These are phyloP conservation scores for Thielaviopsis euricoi DNA, from an alignment of 2,329 filamentous ascomycete genomes.

Conservation along the genomic window DNA sequence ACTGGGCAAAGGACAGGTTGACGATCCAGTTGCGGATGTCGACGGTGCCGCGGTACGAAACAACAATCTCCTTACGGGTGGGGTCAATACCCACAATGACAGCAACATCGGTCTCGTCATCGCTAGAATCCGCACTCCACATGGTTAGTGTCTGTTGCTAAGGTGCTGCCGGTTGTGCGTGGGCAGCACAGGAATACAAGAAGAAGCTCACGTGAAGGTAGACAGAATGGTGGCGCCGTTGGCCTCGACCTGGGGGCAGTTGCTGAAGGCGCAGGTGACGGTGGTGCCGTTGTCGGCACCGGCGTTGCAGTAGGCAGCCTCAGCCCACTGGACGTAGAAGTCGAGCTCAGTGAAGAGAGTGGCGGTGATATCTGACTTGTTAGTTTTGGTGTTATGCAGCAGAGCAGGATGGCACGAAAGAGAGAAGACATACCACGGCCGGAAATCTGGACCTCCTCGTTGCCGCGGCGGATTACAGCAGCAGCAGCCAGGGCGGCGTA, in stretches of 20 bases:
- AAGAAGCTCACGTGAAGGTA: slow-evolving; percentile 8
- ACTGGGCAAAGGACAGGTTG: slow-evolving; percentile 29
- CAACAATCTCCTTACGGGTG: slow-evolving; percentile 34
- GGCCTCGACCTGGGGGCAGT: slow-evolving; percentile 4
- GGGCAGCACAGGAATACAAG: neutral
- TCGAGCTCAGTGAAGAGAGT: slow-evolving; percentile 6
- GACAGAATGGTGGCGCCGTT: slow-evolving; percentile 6
- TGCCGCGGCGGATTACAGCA: slow-evolving; percentile 10
- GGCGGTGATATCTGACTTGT: slow-evolving; percentile 1
- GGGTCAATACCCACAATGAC: slow-evolving; percentile 36
- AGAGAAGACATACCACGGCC: slow-evolving; percentile 6
- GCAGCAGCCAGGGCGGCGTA: slow-evolving; percentile 8
- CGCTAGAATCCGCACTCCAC: slow-evolving; percentile 19
- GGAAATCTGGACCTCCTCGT: slow-evolving; percentile 4
- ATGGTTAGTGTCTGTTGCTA: slow-evolving; percentile 8
- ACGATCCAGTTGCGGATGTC: slow-evolving; percentile 46
- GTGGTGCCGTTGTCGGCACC: slow-evolving; percentile 3
- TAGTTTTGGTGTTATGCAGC: neutral
- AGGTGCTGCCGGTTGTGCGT: too few species aligned
- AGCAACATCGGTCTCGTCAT: slow-evolving; percentile 25
- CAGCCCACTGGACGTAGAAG: slow-evolving; percentile 11
- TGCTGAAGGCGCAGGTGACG: slow-evolving; percentile 10
- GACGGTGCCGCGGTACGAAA: slow-evolving; percentile 41
- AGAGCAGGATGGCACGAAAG: neutral
- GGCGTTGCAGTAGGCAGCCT: slow-evolving; percentile 11